Evolutionary conservation across 2,329 filamentous ascomycete genomes (phyloP).

Genomic region (Lecanicillium sp.): DNA sequence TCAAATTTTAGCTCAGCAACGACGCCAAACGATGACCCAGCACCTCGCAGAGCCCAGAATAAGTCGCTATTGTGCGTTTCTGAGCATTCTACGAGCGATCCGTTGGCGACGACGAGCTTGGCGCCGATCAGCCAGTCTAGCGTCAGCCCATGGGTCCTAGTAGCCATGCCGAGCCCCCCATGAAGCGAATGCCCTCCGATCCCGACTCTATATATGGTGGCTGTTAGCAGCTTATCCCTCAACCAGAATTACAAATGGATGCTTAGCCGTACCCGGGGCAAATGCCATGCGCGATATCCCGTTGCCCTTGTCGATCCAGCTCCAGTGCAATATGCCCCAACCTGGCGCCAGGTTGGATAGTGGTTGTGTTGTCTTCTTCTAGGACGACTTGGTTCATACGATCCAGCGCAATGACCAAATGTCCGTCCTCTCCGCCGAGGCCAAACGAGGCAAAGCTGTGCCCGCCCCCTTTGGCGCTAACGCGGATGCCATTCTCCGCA

Average conservation of each 20-base stretch:
- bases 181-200: background rate
- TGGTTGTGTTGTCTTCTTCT: constrained; percentile 20
- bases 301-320: constrained; percentile 28
- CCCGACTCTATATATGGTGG: background rate
- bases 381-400: constrained; percentile 27
- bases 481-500: constrained; percentile 29
- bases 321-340: constrained; percentile 38
- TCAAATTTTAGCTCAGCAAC: constrained; percentile 23
- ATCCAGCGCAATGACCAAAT: constrained; percentile 32
- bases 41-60: constrained; percentile 35
- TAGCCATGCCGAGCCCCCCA: constrained; percentile 15
- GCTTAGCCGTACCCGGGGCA: constrained; percentile 40
- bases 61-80: constrained; percentile 28
- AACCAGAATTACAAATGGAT: background rate
- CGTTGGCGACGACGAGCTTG: constrained; percentile 29
- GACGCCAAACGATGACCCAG: constrained; percentile 33
- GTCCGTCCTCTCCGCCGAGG: constrained; percentile 31
- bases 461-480: constrained; percentile 43
- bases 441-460: constrained; percentile 47
- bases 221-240: background rate
- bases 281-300: constrained; percentile 42
- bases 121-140: constrained; percentile 27
- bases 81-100: constrained; percentile 22
- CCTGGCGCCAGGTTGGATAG: constrained; percentile 37
- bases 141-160: constrained; percentile 18